Evolutionary conservation across 805 yeast species (phyloP).

Genomic region (Kurtzmaniella fragi): DNA sequence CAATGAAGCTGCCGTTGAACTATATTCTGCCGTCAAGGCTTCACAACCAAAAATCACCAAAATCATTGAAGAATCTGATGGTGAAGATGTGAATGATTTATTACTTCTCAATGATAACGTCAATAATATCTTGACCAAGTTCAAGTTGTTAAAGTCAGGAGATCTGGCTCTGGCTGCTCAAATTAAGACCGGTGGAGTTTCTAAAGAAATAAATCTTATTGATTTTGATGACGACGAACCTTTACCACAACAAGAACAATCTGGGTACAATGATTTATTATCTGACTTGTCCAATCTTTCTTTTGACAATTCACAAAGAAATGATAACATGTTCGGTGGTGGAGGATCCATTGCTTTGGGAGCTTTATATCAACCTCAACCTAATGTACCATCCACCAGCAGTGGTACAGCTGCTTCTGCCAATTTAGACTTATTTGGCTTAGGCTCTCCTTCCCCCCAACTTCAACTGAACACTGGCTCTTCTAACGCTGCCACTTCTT

Average conservation of each 20-base stretch:
- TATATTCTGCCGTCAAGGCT: conserved; percentile 71
- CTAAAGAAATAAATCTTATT: conserved; percentile 33
- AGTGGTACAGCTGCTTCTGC: conserved; percentile 5
- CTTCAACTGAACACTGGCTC: conserved; percentile 21
- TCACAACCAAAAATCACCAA: conserved; percentile 85
- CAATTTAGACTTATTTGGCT: conserved; percentile 26
- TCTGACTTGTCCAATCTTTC: conserved; percentile 66
- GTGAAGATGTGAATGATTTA: conserved; percentile 61
- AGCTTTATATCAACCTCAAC: conserved; percentile 8
- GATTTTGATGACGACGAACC: conserved; percentile 41
- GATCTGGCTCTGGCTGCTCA: conserved; percentile 50
- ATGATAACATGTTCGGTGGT: conserved; percentile 39
- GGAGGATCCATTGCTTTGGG: conserved; percentile 49
- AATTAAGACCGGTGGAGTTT: conserved; percentile 27
- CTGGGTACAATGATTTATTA: conserved; percentile 61
- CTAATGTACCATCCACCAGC: conserved; percentile 6
- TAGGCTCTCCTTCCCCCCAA: conserved; percentile 39
- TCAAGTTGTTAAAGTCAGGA: conserved; percentile 60
- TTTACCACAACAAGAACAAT: conserved; percentile 29
- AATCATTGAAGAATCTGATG: conserved; percentile 77
- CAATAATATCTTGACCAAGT: conserved; percentile 63
- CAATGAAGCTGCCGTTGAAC: conserved; percentile 75
- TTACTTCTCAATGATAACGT: conserved; percentile 71
- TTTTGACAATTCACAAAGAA: conserved; percentile 26
- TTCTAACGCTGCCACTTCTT: conserved; percentile 15